A percentile compares a stretch with the other conserved stretches of the same genome.
Conservation (phyloP, 805 yeast species). For the Ogataea parapolymorpha region DNA sequence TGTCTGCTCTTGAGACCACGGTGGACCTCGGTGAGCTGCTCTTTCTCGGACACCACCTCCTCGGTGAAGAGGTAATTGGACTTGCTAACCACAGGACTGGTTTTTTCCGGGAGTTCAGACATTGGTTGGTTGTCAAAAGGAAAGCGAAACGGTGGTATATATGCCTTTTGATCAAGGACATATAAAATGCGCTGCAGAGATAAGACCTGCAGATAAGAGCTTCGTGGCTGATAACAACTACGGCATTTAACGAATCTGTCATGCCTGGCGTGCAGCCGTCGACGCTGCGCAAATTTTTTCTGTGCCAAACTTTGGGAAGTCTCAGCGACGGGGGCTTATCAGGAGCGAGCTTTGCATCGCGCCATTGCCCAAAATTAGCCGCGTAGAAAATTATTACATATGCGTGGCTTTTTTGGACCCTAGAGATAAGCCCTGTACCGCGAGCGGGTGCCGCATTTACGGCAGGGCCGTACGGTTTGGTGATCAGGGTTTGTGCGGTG, state of each 20-base stretch:
- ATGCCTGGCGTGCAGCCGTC: background rate
- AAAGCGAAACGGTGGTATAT: background rate
- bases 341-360: no score
- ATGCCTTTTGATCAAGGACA: background rate
- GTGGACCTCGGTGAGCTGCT: slow-evolving; percentile 24
- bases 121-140: background rate
- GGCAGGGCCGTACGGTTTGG: no score
- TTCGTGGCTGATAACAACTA: background rate
- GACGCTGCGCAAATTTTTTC: background rate
- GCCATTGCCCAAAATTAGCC: no score
- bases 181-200: background rate
- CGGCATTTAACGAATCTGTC: background rate
- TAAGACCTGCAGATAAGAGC: background rate
- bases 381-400: no score
- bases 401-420: no score
- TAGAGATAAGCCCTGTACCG: no score
- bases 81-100: background rate
- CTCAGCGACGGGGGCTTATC: no score
- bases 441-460: no score
- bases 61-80: slow-evolving; percentile 1
- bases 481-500: no score
- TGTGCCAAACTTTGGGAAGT: no score
- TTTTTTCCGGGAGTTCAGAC: background rate
- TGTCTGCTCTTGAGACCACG: slow-evolving; percentile 45
- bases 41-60: slow-evolving; percentile 4